Conservation (phyloP, 805 yeast genomes). For the Metschnikowia lachancei region DNA sequence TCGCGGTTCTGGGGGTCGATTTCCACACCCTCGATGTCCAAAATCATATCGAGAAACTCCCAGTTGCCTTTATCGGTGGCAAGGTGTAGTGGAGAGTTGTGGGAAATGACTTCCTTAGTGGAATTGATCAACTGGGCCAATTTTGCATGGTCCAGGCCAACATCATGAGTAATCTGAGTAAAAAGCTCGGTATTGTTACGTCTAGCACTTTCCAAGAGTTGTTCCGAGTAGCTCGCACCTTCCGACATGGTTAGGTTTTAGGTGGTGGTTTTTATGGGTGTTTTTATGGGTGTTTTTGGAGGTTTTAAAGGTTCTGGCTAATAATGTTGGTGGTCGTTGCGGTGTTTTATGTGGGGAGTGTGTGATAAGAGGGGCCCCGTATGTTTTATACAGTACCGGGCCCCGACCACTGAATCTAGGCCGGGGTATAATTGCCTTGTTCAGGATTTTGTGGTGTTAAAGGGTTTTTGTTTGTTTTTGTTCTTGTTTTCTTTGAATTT, state of each 20-base stretch:
- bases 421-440: no score
- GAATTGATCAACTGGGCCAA: constrained; percentile 57
- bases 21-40: constrained; percentile 89
- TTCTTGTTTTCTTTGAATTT: no score
- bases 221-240: constrained; percentile 76
- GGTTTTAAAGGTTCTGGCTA: no score
- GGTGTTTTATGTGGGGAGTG: no score
- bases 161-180: constrained; percentile 49
- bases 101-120: constrained; percentile 65
- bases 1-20: constrained; percentile 77
- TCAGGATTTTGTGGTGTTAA: no score
- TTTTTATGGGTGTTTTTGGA: no score
- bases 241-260: constrained; percentile 10
- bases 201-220: constrained; percentile 81
- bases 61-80: constrained; percentile 80
- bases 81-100: constrained; percentile 77
- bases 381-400: no score
- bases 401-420: no score
- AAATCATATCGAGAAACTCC: constrained; percentile 76
- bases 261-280: constrained; percentile 1
- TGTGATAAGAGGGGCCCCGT: no score
- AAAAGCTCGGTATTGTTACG: constrained; percentile 81
- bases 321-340: no score
- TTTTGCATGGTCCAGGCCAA: constrained; percentile 38
- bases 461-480: no score